These are phyloP conservation scores for Solanum lignicaule DNA, from an alignment of 257 asterid species.

Conservation along the genomic window DNA sequence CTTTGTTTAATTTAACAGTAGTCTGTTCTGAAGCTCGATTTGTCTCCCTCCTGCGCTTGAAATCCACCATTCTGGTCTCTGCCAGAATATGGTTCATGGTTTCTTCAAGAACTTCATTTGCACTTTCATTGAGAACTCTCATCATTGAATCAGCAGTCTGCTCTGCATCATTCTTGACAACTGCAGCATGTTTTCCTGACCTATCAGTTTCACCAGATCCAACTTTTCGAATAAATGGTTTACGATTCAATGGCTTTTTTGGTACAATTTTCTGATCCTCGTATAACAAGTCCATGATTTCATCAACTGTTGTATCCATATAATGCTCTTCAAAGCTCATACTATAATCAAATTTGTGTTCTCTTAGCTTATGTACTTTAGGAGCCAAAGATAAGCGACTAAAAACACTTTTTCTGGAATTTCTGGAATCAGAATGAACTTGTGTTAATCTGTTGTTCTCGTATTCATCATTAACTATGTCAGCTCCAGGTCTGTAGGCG, in stretches of 20 bases:
- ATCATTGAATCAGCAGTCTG: not conserved
- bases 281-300: constrained; percentile 48
- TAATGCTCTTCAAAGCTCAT: constrained; percentile 8
- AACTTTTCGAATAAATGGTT: constrained; percentile 10
- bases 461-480: constrained; percentile 3
- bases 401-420: constrained; percentile 51
- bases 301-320: constrained; percentile 49
- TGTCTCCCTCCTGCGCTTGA: constrained; percentile 48
- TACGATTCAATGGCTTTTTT: constrained; percentile 16
- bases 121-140: not conserved
- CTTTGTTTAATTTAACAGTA: not conserved
- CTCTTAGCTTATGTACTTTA: constrained; percentile 2
- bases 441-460: constrained; percentile 14
- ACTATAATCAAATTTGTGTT: constrained; percentile 6
- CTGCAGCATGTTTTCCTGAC: constrained; percentile 8
- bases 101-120: constrained; percentile 9
- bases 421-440: constrained; percentile 13
- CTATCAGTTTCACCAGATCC: constrained; percentile 8
- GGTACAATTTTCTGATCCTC: constrained; percentile 13
- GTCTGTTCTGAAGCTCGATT: constrained; percentile 21
- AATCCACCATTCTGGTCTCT: constrained; percentile 53
- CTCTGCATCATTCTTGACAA: constrained; percentile 8
- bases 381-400: constrained; percentile 36
- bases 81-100: constrained; percentile 19
- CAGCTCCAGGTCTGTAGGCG: not conserved